Conservation (phyloP, 2,329 filamentous ascomycete genomes). For the Apiospora malaysiana region DNA sequence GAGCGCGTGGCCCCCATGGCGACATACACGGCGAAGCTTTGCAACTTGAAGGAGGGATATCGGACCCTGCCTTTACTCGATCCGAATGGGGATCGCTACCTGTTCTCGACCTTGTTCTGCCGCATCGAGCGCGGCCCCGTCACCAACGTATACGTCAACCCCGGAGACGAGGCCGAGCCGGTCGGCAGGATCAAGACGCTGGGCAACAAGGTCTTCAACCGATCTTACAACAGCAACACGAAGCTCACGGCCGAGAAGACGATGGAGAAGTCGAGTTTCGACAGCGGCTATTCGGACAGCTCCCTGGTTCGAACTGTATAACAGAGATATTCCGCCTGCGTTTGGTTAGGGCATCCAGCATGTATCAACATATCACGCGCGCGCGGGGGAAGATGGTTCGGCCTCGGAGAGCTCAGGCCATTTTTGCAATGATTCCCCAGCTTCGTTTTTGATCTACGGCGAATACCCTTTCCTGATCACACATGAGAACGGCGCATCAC, state of each 20-base stretch:
- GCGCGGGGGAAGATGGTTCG: constrained; percentile 20
- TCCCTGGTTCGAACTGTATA: constrained; percentile 24
- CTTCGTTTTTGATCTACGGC: constrained; percentile 32
- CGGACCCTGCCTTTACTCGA: constrained; percentile 91
- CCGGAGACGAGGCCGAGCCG: constrained; percentile 47
- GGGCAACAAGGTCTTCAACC: constrained; percentile 63
- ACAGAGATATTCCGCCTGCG: constrained; percentile 16
- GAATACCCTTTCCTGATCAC: constrained; percentile 37
- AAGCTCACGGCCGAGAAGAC: constrained; percentile 25
- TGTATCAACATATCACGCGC: constrained; percentile 32
- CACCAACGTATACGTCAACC: constrained; percentile 61
- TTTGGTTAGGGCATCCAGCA: constrained; percentile 22
- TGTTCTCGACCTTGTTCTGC: constrained; percentile 95
- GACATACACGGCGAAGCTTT: constrained; percentile 91
- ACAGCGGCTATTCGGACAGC: constrained; percentile 42
- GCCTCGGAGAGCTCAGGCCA: constrained; percentile 25
- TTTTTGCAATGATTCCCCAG: constrained; percentile 30
- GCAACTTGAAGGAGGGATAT: constrained; percentile 88
- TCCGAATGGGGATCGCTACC: constrained; percentile 85
- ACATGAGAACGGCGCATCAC: constrained; percentile 34
- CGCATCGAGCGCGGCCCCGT: constrained; percentile 72
- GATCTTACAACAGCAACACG: constrained; percentile 43
- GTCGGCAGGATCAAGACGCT: constrained; percentile 62
- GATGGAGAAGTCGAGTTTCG: constrained; percentile 52
- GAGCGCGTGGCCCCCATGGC: constrained; percentile 72